Evolutionary conservation across 2,329 filamentous ascomycete genomes (phyloP).

Genomic region (Aureobasidium sp.): DNA sequence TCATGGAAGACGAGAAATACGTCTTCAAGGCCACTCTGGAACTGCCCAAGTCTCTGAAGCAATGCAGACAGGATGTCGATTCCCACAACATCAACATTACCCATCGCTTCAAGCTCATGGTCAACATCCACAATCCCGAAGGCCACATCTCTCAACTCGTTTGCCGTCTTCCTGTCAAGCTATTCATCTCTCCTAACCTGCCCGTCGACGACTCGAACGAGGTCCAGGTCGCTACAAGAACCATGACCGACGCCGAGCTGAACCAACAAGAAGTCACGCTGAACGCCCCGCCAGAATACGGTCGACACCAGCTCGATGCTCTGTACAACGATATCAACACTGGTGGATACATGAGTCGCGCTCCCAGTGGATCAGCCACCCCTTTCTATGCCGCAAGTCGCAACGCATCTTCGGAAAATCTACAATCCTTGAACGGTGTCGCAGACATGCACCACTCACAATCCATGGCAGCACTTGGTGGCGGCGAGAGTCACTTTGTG

Average conservation of each 20-base stretch:
- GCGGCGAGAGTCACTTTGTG: slow-evolving; percentile 40
- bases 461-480: slow-evolving; percentile 43
- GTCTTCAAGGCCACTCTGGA: slow-evolving; percentile 54
- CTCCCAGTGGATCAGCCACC: slow-evolving; percentile 55
- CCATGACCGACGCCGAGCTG: slow-evolving; percentile 35
- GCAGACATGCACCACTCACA: slow-evolving; percentile 46
- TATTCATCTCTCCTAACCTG: slow-evolving; percentile 93
- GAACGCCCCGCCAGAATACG: slow-evolving; percentile 86
- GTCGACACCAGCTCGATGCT: slow-evolving; percentile 80
- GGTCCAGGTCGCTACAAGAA: slow-evolving; percentile 52
- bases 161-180: slow-evolving; percentile 80
- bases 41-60: slow-evolving; percentile 72
- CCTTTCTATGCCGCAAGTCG: slow-evolving; percentile 67
- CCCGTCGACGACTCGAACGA: slow-evolving; percentile 82
- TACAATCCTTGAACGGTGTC: slow-evolving; percentile 51
- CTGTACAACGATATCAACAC: slow-evolving; percentile 83
- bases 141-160: slow-evolving; percentile 90
- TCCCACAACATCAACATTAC: slow-evolving; percentile 83
- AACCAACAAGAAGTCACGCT: slow-evolving; percentile 49
- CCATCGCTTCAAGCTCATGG: slow-evolving; percentile 86
- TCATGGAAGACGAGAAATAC: slow-evolving; percentile 49
- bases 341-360: slow-evolving; percentile 59
- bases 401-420: slow-evolving; percentile 73
- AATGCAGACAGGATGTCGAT: slow-evolving; percentile 85
- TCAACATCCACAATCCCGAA: slow-evolving; percentile 89